Evolutionary conservation across 2,329 filamentous ascomycete genomes (phyloP), one percentile per base, ranked within the genome.

Genomic region (Diaporthe aspalathi): DNA sequence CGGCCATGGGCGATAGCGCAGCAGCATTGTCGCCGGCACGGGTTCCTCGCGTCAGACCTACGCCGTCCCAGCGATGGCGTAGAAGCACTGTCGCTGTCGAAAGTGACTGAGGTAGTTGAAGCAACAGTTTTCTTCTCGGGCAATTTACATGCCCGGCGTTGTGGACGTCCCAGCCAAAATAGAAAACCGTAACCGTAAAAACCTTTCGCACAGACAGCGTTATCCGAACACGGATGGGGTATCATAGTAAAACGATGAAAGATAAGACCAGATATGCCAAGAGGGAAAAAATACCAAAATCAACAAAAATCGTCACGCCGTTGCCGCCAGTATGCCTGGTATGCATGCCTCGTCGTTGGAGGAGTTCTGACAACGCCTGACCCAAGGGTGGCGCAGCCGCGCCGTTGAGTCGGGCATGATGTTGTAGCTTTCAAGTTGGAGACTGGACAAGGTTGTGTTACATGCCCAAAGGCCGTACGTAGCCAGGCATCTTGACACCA

Each of bases 41-140:
- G 76, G 16, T 57, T 69, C 72, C 83, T 84, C 84, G 82, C 84
- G 85, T 80, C 79, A 71, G 69, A 73, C 74, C 85, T 81, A 83
- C 84, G 81, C 84, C 84, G 84, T 86, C 85, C 83, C 84, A 84
- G 84, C 84, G 81, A 87, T 87, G 85, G 85, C 85, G 85, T 86
- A 86, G 79, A 73, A 85, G 85, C 85, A 86, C 85, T 87, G 78
- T 87, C 84, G 83, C 84, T 83, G 84, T 84, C 85, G 84, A 87
- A 87, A 82, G 68, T 65, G 71, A 63, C 63, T 50, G 27, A 38
- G 35, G 49, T 47, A 45, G 43, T 35, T 22, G 20, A 24, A 62
- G 57, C 38, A 40, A 54, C 49, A 32, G 52, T 40, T 49, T 24
- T 77, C 75, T 49, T 11, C 6, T 24, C 71, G 80, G 72, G 74